Evolutionary conservation across 1,284 basidiomycete species (phyloP).

Genomic region (Volvariella volvacea): DNA sequence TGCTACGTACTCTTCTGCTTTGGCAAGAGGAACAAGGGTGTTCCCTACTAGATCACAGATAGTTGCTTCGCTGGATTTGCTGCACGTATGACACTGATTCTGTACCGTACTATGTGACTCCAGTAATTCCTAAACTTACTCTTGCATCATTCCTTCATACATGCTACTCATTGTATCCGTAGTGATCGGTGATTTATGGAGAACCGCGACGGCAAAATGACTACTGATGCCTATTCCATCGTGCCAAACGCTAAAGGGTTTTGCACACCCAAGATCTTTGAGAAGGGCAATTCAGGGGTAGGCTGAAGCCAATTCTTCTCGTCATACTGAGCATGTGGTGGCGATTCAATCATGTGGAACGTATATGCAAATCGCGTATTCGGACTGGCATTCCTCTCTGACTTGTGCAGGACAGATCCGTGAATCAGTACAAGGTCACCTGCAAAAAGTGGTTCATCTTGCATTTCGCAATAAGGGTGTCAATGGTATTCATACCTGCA

Average conservation of each 20-base stretch:
- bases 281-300: conserved; percentile 74
- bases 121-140: no score
- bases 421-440: conserved; percentile 88
- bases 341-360: conserved; percentile 85
- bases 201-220: no score
- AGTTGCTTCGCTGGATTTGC: not conserved
- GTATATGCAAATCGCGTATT: conserved; percentile 87
- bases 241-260: not conserved
- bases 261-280: conserved; percentile 44
- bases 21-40: conserved; percentile 32
- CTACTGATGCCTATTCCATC: no score
- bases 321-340: conserved; percentile 61
- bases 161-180: no score
- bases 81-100: not conserved
- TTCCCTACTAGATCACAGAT: conserved; percentile 12
- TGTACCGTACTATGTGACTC: no score
- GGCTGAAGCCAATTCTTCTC: conserved; percentile 89
- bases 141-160: no score
- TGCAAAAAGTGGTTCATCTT: conserved; percentile 19
- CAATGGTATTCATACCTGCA: conserved; percentile 46
- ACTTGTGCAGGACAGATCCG: conserved; percentile 85
- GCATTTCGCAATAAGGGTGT: no score
- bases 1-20: conserved; percentile 52
- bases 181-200: no score
- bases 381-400: conserved; percentile 68